Conservation (phyloP, 1,139 yeast genomes). For the Suhomyces kunorum region DNA sequence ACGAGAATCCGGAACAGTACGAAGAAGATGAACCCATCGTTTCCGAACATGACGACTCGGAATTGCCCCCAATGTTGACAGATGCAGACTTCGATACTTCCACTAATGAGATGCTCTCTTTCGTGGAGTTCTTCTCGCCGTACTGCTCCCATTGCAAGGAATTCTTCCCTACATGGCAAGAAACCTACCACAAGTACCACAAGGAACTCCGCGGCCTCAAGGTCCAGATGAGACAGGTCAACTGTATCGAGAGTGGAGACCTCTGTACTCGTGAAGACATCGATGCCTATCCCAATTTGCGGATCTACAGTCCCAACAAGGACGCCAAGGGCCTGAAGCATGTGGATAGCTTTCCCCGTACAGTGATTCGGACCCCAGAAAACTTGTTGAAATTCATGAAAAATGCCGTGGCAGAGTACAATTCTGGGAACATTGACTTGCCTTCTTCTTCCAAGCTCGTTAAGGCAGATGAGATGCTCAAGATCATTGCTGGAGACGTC, state of each 20-base stretch:
- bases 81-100: constrained; percentile 43
- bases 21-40: constrained; percentile 8
- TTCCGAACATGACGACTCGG: constrained; percentile 4
- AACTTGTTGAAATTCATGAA: constrained; percentile 54
- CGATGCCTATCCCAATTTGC: constrained; percentile 55
- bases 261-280: constrained; percentile 64
- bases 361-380: constrained; percentile 47
- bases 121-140: constrained; percentile 30
- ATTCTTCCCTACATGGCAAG: constrained; percentile 44
- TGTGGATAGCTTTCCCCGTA: constrained; percentile 49
- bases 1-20: constrained; percentile 8
- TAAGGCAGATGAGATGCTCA: constrained; percentile 36
- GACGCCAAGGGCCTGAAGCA: constrained; percentile 33
- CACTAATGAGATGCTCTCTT: constrained; percentile 49
- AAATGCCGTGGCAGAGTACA: constrained; percentile 51
- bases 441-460: constrained; percentile 40
- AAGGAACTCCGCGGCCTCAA: constrained; percentile 39
- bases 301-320: constrained; percentile 56
- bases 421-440: constrained; percentile 35
- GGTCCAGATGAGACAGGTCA: constrained; percentile 64
- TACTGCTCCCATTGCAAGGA: constrained; percentile 69
- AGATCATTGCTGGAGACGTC: constrained; percentile 49
- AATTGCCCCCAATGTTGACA: constrained; percentile 31
- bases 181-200: constrained; percentile 48
- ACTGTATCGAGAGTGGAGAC: constrained; percentile 73